Conservation (phyloP, 2,329 filamentous ascomycete genomes). For the Cercospora brassicicola region DNA sequence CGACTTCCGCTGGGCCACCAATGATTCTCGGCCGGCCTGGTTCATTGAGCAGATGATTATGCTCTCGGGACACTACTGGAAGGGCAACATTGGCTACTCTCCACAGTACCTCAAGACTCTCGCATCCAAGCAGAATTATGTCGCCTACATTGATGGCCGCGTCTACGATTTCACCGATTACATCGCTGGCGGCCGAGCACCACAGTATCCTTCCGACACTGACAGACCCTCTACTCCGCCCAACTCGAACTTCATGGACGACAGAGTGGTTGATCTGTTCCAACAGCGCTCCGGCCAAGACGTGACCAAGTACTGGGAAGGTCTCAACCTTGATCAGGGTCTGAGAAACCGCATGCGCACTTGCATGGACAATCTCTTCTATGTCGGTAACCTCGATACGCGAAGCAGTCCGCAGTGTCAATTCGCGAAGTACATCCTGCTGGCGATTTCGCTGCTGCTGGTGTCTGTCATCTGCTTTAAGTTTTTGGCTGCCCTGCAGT, state of each 20-base stretch:
- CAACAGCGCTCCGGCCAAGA: conserved; percentile 72
- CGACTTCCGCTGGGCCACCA: conserved; percentile 83
- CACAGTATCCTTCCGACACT: conserved; percentile 59
- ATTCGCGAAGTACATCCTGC: conserved; percentile 85
- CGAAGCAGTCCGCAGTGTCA: conserved; percentile 80
- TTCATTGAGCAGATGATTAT: conserved; percentile 83
- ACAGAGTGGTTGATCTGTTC: conserved; percentile 73
- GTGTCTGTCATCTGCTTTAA: conserved; percentile 87
- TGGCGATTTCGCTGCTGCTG: conserved; percentile 79
- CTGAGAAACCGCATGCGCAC: conserved; percentile 69
- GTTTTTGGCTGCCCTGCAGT: conserved; percentile 93
- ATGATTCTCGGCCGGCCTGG: conserved; percentile 85
- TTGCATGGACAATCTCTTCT: conserved; percentile 93
- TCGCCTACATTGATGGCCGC: conserved; percentile 74
- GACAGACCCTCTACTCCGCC: conserved; percentile 48
- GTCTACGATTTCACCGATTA: conserved; percentile 93
- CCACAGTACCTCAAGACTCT: conserved; percentile 72
- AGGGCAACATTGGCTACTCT: conserved; percentile 84
- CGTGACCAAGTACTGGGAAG: conserved; percentile 78
- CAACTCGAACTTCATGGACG: conserved; percentile 78
- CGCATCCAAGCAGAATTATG: conserved; percentile 51
- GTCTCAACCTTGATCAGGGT: conserved; percentile 59
- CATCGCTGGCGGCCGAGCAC: conserved; percentile 68
- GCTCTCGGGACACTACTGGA: conserved; percentile 75
- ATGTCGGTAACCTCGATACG: conserved; percentile 87